Conservation (phyloP, 345 rosid genomes). For the Eucalyptus grandis region DNA sequence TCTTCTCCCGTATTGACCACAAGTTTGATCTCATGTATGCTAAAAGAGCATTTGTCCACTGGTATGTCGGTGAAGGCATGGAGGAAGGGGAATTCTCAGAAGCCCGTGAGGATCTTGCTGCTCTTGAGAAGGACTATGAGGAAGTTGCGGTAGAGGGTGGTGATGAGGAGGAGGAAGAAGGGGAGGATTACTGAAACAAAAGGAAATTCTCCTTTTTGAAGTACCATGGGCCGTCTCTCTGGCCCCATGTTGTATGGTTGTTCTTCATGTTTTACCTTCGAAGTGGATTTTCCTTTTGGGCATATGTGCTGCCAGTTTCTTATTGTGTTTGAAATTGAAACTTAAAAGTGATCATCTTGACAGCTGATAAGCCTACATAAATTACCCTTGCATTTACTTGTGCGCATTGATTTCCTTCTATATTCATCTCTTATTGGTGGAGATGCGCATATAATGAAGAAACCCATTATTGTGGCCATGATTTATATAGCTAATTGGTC, state of each 20-base stretch:
- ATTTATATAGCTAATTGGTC: background rate
- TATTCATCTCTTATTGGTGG: background rate
- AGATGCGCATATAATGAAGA: background rate
- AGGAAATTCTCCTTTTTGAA: background rate
- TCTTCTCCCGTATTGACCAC: slow-evolving; percentile 60
- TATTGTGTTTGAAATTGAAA: background rate
- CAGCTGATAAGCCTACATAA: background rate
- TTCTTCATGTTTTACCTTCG: background rate
- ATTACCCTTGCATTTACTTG: background rate
- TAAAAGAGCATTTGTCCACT: slow-evolving; percentile 78
- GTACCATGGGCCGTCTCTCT: background rate
- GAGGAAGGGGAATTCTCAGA: slow-evolving; percentile 91
- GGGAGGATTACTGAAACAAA: slow-evolving; percentile 28
- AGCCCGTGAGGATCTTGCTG: slow-evolving; percentile 86
- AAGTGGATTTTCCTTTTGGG: background rate
- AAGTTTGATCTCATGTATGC: slow-evolving; percentile 85
- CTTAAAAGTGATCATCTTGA: background rate
- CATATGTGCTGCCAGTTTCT: background rate
- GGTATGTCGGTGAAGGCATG: slow-evolving; percentile 95
- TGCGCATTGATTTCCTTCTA: background rate
- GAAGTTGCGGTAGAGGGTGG: slow-evolving; percentile 74
- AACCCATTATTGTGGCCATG: background rate
- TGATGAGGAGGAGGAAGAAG: slow-evolving; percentile 42
- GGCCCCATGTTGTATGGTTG: background rate
- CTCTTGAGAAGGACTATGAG: slow-evolving; percentile 81